phyloP scores from a whole-genome alignment of 345 rosid genomes.

The Salix dunnii region DNA sequence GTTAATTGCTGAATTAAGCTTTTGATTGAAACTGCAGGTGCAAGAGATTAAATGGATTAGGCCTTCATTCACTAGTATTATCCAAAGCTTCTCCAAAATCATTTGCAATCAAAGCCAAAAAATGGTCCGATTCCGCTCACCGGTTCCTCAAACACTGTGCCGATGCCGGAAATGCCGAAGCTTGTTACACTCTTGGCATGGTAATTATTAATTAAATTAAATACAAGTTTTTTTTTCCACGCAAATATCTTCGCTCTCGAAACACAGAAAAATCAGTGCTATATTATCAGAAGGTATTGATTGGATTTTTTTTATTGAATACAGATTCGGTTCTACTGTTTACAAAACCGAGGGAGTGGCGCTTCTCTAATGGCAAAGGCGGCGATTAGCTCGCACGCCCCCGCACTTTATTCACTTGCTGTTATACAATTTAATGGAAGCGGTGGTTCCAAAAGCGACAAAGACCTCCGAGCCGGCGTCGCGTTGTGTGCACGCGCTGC shows the following conservation, averaged over 20 bases:
- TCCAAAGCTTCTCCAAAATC: constrained; percentile 55
- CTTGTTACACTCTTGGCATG: constrained; percentile 96
- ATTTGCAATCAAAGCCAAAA: constrained; percentile 55
- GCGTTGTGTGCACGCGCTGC: constrained; percentile 94
- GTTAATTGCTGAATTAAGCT: background rate
- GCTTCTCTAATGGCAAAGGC: constrained; percentile 95
- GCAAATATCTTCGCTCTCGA: background rate
- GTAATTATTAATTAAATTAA: constrained; percentile 24
- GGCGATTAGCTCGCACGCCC: constrained; percentile 82
- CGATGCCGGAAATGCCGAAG: constrained; percentile 86
- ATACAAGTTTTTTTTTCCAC: background rate
- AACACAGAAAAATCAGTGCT: background rate
- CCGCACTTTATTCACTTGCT: constrained; percentile 75
- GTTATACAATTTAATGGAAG: constrained; percentile 97
- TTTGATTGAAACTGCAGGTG: constrained; percentile 48
- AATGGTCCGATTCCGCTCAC: constrained; percentile 85
- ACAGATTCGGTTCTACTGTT: constrained; percentile 91
- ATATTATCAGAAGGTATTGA: background rate
- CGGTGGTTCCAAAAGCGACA: constrained; percentile 89
- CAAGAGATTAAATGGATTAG: constrained; percentile 70
- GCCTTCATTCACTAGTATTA: constrained; percentile 47
- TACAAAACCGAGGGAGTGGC: constrained; percentile 74
- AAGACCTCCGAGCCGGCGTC: constrained; percentile 88
- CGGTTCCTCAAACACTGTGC: constrained; percentile 74
- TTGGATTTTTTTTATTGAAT: background rate